Base-by-base conservation (phyloP, 352 stramenopile genomes). In the Aphanomyces invadans region DNA sequence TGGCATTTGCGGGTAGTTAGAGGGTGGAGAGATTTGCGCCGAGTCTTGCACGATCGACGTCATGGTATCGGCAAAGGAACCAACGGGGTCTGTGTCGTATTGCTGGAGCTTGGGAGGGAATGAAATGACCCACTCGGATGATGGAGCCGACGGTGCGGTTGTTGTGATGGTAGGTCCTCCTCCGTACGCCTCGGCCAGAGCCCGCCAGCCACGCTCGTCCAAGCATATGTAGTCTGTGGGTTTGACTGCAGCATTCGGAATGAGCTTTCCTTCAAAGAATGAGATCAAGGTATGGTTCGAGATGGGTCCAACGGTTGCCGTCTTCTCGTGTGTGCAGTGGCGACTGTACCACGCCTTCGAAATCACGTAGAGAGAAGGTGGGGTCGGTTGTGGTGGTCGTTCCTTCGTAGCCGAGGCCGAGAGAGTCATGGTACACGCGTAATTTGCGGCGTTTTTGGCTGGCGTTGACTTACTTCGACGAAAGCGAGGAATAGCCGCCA, bases 221-320 rank as follows among this genome's bases (percentile, higher is more conserved):
- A 67, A 0, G 31, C 56, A 25, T 5, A 19, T 17, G 31, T 59
- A 67, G 42, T 67, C 60, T 21, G 11, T 46, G 4, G 21, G 2
- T 19, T 31, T 2, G 2, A 67, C 7, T 10, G 11, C 31, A 17
- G 31, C 17, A 23, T 57, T 56, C 19, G 60, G 42, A 17, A 29
- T n/a, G 17, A 67, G 26, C 33, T 48, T 44, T 12, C 60, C 60
- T 39, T 67, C 25, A 44, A 45, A 67, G 38, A 67, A 67, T 12
- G 55, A 45, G 38, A 67, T 25, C 42, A 67, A 28, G 12, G 60
- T 25, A 28, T 67, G 49, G 25, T 67, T 67, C 31, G 60, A 57
- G 23, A 67, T 67, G 1, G 60, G 60, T 11, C 60, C 60, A 15
- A 42, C 11, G 10, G 42, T 12, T 17, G 7, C 15, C 15, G 11